Conservation (phyloP, 176 grass and related monocot species). For the Triticum urartu region DNA sequence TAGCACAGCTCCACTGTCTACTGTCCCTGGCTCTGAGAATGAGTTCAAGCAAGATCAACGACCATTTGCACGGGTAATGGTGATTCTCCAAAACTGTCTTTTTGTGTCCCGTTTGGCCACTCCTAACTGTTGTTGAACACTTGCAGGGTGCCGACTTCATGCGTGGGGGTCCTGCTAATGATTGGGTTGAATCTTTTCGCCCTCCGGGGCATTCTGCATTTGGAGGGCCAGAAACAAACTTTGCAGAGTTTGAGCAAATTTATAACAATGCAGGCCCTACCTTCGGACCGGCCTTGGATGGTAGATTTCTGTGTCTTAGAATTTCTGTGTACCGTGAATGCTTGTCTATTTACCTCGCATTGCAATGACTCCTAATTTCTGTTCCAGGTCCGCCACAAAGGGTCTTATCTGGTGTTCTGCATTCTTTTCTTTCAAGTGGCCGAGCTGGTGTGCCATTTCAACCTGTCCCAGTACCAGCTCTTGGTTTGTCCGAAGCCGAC, state of each 20-base stretch:
- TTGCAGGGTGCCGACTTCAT: constrained; percentile 64
- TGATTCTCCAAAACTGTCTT: constrained; percentile 7
- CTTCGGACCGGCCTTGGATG: constrained; percentile 58
- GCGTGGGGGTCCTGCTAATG: constrained; percentile 54
- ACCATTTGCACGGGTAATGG: constrained; percentile 49
- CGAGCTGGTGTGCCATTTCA: constrained; percentile 85
- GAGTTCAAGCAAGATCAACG: constrained; percentile 73
- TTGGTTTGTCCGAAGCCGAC: constrained; percentile 96
- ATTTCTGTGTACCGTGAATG: constrained; percentile 6
- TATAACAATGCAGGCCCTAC: constrained; percentile 47
- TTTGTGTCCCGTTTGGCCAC: constrained; percentile 20
- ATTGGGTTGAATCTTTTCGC: constrained; percentile 73
- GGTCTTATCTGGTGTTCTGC: constrained; percentile 79
- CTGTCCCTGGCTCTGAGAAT: constrained; percentile 80
- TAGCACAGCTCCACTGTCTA: constrained; percentile 58
- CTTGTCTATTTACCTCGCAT: not conserved
- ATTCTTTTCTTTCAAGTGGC: constrained; percentile 87
- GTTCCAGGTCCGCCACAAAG: constrained; percentile 89
- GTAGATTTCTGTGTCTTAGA: constrained; percentile 38
- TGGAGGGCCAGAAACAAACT: constrained; percentile 34
- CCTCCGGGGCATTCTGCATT: constrained; percentile 49
- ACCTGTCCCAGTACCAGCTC: constrained; percentile 80
- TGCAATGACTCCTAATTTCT: constrained; percentile 27
- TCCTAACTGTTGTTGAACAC: constrained; percentile 32
- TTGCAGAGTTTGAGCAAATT: constrained; percentile 75